Base-by-base conservation (phyloP, 768 basidiomycete species). In the Brasilioporus rufonigricans region DNA sequence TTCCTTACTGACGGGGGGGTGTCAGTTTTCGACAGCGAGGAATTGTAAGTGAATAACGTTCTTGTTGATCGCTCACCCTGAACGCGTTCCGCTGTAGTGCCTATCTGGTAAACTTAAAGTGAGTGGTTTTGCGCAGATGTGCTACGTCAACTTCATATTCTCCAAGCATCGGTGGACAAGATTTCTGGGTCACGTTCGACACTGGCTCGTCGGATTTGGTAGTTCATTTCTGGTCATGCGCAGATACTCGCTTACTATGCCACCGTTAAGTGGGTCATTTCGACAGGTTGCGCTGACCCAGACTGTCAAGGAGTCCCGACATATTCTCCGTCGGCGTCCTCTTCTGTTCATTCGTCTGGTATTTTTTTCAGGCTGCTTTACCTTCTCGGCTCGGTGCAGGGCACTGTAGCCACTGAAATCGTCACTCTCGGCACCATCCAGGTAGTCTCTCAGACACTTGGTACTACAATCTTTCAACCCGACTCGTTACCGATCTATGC, bases 201-300 rank as follows among this genome's bases (percentile, higher is more conserved):
- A 83, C 83, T 9, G 83, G 82, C 45, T 84, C 82, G 4, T 76
- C 83, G 1, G 83, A 83, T 63, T 61, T 84, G 59, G 81, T 81
- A 59, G 44, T 62, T 48, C 48, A 23, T 51, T 56, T 40, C 44
- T 33, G 31, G 24, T 39, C 44, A 13, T 52, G 12, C 14, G 1
- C 46, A 32, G 44, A 38, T 27, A 44, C 18, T 51, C 13, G n/a
- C 60, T 61, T 46, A 52, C 44, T 50, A 23, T 18, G 18, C 18
- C 11, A 36, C n/a, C 27, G 3, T 50, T 38, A 77, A 66, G 81
- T 85, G 83, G 83, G 71, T 83, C 16, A 74, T 76, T 32, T 80
- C 79, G 14, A 71, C 74, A 26, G 63, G 70, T 41, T 85, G 84
- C 64, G 52, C 65, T 29, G 63, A 67, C 11, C 49, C 65, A 19